A percentile compares a stretch with the other conserved stretches of the same genome.
Conservation (phyloP, 2,329 filamentous ascomycete genomes). For the Phaeosphaeria sp. region DNA sequence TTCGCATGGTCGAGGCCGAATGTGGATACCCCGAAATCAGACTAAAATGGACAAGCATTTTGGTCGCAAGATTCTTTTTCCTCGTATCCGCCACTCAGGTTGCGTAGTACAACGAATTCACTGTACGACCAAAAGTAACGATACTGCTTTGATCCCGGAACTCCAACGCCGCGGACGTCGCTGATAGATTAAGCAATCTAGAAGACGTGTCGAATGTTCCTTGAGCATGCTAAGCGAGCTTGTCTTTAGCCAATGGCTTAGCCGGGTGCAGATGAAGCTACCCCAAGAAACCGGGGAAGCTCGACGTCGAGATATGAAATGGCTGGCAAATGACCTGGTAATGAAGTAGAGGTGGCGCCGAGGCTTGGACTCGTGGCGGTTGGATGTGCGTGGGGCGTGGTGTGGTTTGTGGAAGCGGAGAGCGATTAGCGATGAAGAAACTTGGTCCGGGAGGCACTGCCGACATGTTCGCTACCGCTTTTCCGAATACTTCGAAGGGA, state of each 20-base stretch:
- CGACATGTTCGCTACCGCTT: neutral
- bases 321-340: neutral
- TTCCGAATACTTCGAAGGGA: neutral
- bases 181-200: constrained; percentile 39
- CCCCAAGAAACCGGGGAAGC: constrained; percentile 5
- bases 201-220: constrained; percentile 25
- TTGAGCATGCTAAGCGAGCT: constrained; percentile 20
- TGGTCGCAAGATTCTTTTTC: constrained; percentile 12
- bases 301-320: constrained; percentile 9
- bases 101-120: constrained; percentile 6
- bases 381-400: constrained; percentile 1
- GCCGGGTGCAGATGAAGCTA: constrained; percentile 15
- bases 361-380: neutral
- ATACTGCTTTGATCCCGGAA: constrained; percentile 19
- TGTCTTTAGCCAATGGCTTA: constrained; percentile 24
- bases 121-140: constrained; percentile 7
- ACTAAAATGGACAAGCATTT: neutral
- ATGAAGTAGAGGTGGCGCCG: neutral
- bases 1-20: neutral
- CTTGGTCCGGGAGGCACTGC: neutral
- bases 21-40: constrained; percentile 12
- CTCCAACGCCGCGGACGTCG: constrained; percentile 3
- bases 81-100: constrained; percentile 26
- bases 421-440: neutral
- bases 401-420: neutral